phyloP scores from a whole-genome alignment of 2,329 filamentous ascomycete species.

The Clarireedia sp. region DNA sequence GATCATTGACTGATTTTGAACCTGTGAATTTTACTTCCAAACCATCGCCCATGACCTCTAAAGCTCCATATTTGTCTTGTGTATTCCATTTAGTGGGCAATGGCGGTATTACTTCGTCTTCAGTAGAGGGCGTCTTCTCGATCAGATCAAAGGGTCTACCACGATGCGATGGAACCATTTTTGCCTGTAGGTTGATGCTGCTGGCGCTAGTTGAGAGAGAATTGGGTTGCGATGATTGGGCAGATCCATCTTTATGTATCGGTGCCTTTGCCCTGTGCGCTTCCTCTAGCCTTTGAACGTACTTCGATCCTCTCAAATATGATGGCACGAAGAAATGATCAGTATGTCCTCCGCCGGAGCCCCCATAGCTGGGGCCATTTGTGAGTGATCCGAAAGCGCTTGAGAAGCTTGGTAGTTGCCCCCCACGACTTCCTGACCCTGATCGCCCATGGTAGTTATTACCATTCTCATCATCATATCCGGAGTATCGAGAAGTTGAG shows the following conservation, averaged over 20 bases:
- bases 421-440: conserved; percentile 23
- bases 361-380: conserved; percentile 22
- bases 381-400: conserved; percentile 27
- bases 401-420: conserved; percentile 28
- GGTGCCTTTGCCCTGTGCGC: conserved; percentile 54
- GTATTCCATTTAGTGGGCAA: conserved; percentile 80
- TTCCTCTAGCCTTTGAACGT: conserved; percentile 68
- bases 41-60: conserved; percentile 70
- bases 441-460: conserved; percentile 21
- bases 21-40: conserved; percentile 58
- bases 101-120: conserved; percentile 56
- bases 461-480: conserved; percentile 23
- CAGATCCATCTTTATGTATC: conserved; percentile 36
- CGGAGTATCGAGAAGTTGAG: conserved; percentile 17
- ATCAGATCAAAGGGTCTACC: conserved; percentile 79
- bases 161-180: conserved; percentile 57
- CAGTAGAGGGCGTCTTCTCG: conserved; percentile 57
- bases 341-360: conserved; percentile 14
- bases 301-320: conserved; percentile 70
- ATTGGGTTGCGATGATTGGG: conserved; percentile 37
- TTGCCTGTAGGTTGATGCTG: conserved; percentile 44
- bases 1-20: conserved; percentile 38
- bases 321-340: conserved; percentile 70
- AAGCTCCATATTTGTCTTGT: conserved; percentile 60
- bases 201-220: conserved; percentile 48